Evolutionary conservation across 768 basidiomycete genomes (phyloP).

Genomic region (Sarcomyxa edulis): DNA sequence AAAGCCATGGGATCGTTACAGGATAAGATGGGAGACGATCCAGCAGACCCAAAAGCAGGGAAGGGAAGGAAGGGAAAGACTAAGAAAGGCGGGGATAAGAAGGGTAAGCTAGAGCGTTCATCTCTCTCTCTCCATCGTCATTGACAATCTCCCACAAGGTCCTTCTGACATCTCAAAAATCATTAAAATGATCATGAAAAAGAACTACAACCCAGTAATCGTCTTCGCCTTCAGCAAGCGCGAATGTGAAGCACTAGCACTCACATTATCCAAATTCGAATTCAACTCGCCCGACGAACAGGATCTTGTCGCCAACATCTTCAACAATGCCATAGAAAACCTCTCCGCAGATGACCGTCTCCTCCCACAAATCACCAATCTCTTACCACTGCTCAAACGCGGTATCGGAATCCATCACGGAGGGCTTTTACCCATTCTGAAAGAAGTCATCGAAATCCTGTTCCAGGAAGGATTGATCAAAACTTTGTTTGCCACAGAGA

Average conservation of each 20-base stretch:
- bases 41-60: conserved; percentile 79
- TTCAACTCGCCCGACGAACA: conserved; percentile 93
- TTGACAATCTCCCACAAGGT: conserved; percentile 35
- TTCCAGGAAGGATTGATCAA: conserved; percentile 99
- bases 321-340: conserved; percentile 90
- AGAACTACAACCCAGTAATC: conserved; percentile 97
- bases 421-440: conserved; percentile 92
- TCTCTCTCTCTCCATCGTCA: neutral
- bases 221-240: conserved; percentile 98
- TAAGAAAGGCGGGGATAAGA: conserved; percentile 89
- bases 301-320: conserved; percentile 79
- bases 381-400: conserved; percentile 88
- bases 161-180: conserved; percentile 95
- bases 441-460: conserved; percentile 98
- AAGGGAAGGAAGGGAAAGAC: conserved; percentile 90
- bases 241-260: conserved; percentile 91
- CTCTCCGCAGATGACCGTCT: conserved; percentile 82
- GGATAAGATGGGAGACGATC: conserved; percentile 82
- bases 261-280: conserved; percentile 91
- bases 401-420: conserved; percentile 99
- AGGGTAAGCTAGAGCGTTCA: conserved; percentile 47
- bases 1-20: conserved; percentile 96
- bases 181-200: conserved; percentile 96
- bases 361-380: conserved; percentile 89
- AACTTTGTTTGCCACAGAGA: conserved; percentile 97